phyloP scores from a whole-genome alignment of 805 yeast species.

The Wickerhamiella kazuoi region DNA sequence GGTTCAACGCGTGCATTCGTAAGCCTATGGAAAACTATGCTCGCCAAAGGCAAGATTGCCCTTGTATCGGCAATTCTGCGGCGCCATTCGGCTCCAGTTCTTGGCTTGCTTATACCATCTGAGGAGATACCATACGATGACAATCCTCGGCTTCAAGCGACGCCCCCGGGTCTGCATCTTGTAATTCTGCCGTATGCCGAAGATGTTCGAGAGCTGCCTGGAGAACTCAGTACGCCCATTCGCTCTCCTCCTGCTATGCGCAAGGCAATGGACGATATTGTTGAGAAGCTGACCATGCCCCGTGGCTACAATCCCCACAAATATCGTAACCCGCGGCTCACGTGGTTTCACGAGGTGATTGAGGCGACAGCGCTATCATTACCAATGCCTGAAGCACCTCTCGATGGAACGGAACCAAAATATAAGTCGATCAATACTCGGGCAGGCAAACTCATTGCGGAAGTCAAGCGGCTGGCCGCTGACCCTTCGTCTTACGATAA shows the following conservation, averaged over 20 bases:
- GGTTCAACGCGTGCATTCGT: constrained; percentile 55
- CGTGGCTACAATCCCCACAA: constrained; percentile 39
- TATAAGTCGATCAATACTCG: constrained; percentile 14
- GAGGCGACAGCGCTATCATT: constrained; percentile 50
- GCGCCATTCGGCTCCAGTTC: constrained; percentile 38
- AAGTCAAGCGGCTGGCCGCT: neutral
- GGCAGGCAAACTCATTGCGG: constrained; percentile 10
- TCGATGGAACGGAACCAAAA: constrained; percentile 15
- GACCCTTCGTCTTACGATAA: constrained; percentile 7
- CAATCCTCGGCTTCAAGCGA: constrained; percentile 12
- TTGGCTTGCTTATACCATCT: constrained; percentile 36
- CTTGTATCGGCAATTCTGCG: constrained; percentile 56
- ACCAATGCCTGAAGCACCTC: constrained; percentile 21
- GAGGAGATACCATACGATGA: constrained; percentile 20
- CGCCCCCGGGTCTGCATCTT: constrained; percentile 59
- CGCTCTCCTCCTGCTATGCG: neutral
- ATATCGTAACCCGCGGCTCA: constrained; percentile 18
- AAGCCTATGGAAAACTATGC: constrained; percentile 45
- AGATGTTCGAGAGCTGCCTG: constrained; percentile 53
- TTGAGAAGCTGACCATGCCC: constrained; percentile 27
- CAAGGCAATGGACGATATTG: constrained; percentile 17
- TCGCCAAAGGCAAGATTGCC: constrained; percentile 35
- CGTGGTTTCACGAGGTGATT: constrained; percentile 43
- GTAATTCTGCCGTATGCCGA: constrained; percentile 57
- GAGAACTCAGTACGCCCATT: neutral